phyloP scores from a whole-genome alignment of 2,329 filamentous ascomycete genomes.

The Colletotrichum plurivorum region DNA sequence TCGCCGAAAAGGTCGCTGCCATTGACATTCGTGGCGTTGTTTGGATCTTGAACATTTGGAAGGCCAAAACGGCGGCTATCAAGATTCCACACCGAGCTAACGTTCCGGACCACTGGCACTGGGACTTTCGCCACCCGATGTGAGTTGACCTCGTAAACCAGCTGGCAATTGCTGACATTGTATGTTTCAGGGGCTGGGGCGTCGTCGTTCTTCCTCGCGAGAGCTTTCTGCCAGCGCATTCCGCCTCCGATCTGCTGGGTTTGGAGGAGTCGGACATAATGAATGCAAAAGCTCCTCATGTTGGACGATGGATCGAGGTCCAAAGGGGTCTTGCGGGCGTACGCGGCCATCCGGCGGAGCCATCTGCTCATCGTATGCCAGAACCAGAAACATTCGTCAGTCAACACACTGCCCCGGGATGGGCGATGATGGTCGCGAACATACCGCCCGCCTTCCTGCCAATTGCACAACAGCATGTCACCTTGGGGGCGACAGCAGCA shows the following conservation, averaged over 20 bases:
- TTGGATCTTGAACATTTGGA: conserved; percentile 70
- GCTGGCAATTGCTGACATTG: not conserved
- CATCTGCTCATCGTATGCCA: conserved; percentile 13
- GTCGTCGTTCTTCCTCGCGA: conserved; percentile 61
- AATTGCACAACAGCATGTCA: too few species aligned
- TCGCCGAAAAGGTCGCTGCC: conserved; percentile 65
- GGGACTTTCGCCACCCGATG: conserved; percentile 40
- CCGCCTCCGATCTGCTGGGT: conserved; percentile 24
- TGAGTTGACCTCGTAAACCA: not conserved
- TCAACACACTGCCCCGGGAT: not conserved
- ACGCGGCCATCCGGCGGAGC: conserved; percentile 35
- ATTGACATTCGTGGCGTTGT: conserved; percentile 64
- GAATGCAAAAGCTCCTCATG: conserved; percentile 20
- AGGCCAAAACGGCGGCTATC: conserved; percentile 41
- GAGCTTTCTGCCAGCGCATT: conserved; percentile 56
- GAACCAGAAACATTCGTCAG: conserved; percentile 17
- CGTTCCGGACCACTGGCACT: conserved; percentile 35
- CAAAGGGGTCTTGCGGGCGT: conserved; percentile 29
- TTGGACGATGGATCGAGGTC: conserved; percentile 36
- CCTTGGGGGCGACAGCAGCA: too few species aligned
- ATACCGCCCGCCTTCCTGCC: too few species aligned
- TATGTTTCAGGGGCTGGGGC: conserved; percentile 60
- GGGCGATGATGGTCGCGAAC: not conserved
- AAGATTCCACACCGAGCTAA: conserved; percentile 33
- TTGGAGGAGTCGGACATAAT: conserved; percentile 20